Conservation (phyloP, 2,329 filamentous ascomycete genomes). For the Apiospora kogelbergensis region DNA sequence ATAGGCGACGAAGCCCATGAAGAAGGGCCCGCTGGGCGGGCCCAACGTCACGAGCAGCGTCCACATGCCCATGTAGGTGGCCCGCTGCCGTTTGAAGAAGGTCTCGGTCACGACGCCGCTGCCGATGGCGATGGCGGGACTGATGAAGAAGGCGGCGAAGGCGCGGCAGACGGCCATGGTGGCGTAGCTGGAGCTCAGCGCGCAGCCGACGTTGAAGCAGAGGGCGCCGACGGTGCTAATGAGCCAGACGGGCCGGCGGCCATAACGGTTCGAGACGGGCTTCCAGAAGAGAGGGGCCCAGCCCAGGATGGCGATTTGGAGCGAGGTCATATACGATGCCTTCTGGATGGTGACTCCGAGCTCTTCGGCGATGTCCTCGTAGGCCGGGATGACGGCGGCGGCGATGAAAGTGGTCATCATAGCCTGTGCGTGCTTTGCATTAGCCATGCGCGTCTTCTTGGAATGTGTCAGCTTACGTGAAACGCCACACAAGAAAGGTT, state of each 20-base stretch:
- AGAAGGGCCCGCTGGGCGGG: conserved; percentile 31
- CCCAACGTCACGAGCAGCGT: conserved; percentile 36
- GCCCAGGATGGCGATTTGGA: conserved; percentile 56
- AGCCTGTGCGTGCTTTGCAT: conserved; percentile 26
- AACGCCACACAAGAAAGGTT: conserved; percentile 56
- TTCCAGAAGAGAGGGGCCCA: conserved; percentile 56
- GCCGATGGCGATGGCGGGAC: conserved; percentile 53
- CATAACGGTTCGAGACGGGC: conserved; percentile 52
- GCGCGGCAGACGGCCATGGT: conserved; percentile 52
- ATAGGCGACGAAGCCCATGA: conserved; percentile 47
- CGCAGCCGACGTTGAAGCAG: conserved; percentile 54
- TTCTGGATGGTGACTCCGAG: conserved; percentile 46
- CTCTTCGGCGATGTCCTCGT: conserved; percentile 51
- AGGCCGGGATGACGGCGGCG: conserved; percentile 54
- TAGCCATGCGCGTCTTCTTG: not conserved
- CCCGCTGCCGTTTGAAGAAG: conserved; percentile 56
- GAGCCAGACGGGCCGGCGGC: conserved; percentile 54
- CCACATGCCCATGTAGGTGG: conserved; percentile 58
- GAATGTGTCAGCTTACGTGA: conserved; percentile 29
- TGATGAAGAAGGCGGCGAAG: conserved; percentile 56
- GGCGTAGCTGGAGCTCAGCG: conserved; percentile 46
- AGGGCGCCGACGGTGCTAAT: conserved; percentile 47
- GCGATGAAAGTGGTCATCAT: conserved; percentile 58
- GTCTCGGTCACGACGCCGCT: conserved; percentile 58
- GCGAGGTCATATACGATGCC: conserved; percentile 53